Evolutionary conservation across 768 basidiomycete species (phyloP), one percentile per base, ranked within the genome.

Genomic region (Omphalotus guepiniiformis): DNA sequence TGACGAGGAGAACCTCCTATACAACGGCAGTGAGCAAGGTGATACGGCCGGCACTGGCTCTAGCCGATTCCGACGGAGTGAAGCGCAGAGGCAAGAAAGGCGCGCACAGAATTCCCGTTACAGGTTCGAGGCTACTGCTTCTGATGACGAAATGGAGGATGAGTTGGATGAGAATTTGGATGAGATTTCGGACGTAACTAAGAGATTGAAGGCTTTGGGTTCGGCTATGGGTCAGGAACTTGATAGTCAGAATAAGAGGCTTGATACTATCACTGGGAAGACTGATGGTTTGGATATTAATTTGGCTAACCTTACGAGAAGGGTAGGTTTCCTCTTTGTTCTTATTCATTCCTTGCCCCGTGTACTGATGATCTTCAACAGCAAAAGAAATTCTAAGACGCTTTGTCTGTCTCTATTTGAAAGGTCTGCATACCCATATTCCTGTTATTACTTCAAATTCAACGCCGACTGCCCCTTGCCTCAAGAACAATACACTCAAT

Each of bases 81-180:
- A 68, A 18, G 75, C 77, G 41, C 80, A 87, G 58, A 67, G 75
- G 48, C 62, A 72, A 12, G 66, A 68, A 8, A 70, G 76, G 55
- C 82, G 83, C 65, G 88, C 85, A 47, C 84, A 84, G 56, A 74
- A 89, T 55, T 79, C 83, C 58, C 79, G 88, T 28, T 98, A 80
- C 63, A 93, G 97, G 66, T 96, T 97, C 58, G 95, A 99, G 55
- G 82, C 82, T 22, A 87, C 81, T 29, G 90, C 77, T 2, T 90
- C 87, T 5, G 95, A 99, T 58, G 93, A 98, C 56, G 93, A 94
- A 66, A 55, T 95, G 1, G 95, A 99, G 69, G 87, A 97, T 56
- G 93, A 98, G 66, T 58, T 99, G 29, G 95, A 97, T 58, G 81
- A 78, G 53, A 97, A 98, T 63, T 69, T 99, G 21, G 83, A 89